Evolutionary conservation across 495 filamentous ascomycete species (phyloP).

Genomic region (Apiosordaria backusii): DNA sequence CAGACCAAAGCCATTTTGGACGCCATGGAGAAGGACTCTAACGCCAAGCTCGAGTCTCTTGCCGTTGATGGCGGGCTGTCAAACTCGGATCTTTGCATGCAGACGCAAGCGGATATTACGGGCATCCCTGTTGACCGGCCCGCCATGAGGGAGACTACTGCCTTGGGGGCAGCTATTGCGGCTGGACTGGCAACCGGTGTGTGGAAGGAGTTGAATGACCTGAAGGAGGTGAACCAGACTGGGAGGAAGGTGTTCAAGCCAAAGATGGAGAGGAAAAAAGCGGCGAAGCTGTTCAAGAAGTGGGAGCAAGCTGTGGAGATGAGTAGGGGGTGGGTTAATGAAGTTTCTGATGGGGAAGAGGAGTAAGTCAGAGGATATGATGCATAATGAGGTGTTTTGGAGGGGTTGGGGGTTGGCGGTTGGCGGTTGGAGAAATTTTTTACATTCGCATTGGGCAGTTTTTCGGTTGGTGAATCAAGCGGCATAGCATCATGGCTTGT

Average conservation of each 20-base stretch:
- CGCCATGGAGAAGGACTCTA: conserved; percentile 90
- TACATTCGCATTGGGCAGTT: not conserved
- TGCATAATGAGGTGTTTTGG: not conserved
- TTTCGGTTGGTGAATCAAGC: not conserved
- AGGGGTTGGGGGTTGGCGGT: not conserved
- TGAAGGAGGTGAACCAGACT: conserved; percentile 71
- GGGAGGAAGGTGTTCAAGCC: conserved; percentile 74
- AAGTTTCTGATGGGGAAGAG: conserved; percentile 10
- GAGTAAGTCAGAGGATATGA: not conserved
- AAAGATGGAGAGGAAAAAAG: conserved; percentile 55
- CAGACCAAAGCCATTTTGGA: conserved; percentile 93
- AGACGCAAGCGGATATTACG: conserved; percentile 90
- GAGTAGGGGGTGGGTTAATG: conserved; percentile 74
- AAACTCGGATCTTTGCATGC: conserved; percentile 93
- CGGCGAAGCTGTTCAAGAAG: conserved; percentile 65
- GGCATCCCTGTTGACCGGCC: conserved; percentile 85
- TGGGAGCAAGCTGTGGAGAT: conserved; percentile 90
- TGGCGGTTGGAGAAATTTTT: not conserved
- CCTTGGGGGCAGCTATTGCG: conserved; percentile 89
- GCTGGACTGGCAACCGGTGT: conserved; percentile 82
- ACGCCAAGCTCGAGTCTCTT: conserved; percentile 68
- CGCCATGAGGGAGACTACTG: conserved; percentile 89
- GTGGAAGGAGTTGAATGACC: conserved; percentile 76
- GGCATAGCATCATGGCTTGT: not conserved
- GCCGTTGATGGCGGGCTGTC: conserved; percentile 94